Evolutionary conservation across 2,329 filamentous ascomycete genomes (phyloP).

Genomic region (Fonsecaea multimorphosa): DNA sequence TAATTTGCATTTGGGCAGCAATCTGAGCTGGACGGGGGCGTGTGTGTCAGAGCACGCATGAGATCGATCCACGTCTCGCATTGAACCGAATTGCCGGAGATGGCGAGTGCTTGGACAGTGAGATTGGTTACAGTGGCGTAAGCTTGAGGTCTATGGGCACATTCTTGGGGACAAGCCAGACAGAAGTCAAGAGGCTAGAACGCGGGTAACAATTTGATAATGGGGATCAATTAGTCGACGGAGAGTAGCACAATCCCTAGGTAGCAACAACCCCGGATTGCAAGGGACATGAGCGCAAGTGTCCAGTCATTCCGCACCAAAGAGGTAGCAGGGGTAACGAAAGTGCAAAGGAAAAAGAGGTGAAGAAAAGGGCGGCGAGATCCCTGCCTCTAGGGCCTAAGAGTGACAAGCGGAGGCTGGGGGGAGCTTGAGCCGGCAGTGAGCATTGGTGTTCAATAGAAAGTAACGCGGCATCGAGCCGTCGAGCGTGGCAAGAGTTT

Average conservation of each 20-base stretch:
- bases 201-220: background rate
- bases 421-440: background rate
- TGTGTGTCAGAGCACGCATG: slow-evolving; percentile 20
- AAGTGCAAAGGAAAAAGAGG: background rate
- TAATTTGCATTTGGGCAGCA: slow-evolving; percentile 32
- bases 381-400: background rate
- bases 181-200: background rate
- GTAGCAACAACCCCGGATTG: slow-evolving; percentile 3
- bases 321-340: background rate
- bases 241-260: background rate
- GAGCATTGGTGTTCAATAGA: slow-evolving; percentile 1
- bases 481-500: slow-evolving; percentile 7
- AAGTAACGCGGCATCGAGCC: slow-evolving; percentile 6
- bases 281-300: background rate
- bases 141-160: background rate
- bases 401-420: background rate
- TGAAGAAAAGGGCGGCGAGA: slow-evolving; percentile 1
- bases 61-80: slow-evolving; percentile 25
- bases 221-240: background rate
- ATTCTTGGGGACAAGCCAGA: background rate
- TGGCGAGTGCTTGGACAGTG: background rate
- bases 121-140: slow-evolving; percentile 16
- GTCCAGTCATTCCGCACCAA: background rate
- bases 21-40: slow-evolving; percentile 18
- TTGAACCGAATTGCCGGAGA: background rate